Evolutionary conservation across 192 early-diverging fungal genomes (phyloP), one percentile per base, ranked within the genome.

Genomic region (Coemansia sp.): DNA sequence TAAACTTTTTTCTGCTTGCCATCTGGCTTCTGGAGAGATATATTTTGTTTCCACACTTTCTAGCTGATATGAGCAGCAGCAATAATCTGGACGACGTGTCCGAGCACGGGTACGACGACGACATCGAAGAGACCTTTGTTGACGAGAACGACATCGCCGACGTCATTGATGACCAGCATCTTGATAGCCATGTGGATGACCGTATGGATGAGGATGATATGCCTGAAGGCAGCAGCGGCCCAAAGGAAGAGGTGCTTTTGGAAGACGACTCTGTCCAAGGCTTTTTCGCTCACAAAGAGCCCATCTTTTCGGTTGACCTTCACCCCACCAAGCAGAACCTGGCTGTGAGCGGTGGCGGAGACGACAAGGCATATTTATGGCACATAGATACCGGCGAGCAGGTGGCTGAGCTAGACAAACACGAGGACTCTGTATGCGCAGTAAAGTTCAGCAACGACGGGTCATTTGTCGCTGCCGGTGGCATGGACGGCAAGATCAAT

Each of bases 281-380:
- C 9, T 96, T 97, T 70, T 93, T 96, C 54, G 81, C 75, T 18
- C 94, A 97, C 73, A 83, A 87, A 70, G 91, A 94, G 52, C 86
- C 94, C 0, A 92, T 98, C 15, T 97, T 91, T 68, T 65, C 88
- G 33, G 74, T 96, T 11, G 87, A 86, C 19, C 68, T 96, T 46
- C 84, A 92, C 74, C 96, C 93, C 7, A 76, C 70, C 14, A 58
- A 92, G 39, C 76, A 81, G 28, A 70, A 59, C 36, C 78, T 96
- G 39, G 87, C 83, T 14, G 79, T 86, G 3, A 87, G 83, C 55
- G 96, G 96, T 35, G 96, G 94, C 39, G 93, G 91, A 30, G 94
- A 99, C 68, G 94, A 99, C 70, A 86, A 84, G 76, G 84, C 84
- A 21, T 96, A 87, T 64, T 60, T 99, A 5, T 99, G 96, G 96